phyloP scores from a whole-genome alignment of 1,139 yeast species.

The Blastobotrys petasosporus region DNA sequence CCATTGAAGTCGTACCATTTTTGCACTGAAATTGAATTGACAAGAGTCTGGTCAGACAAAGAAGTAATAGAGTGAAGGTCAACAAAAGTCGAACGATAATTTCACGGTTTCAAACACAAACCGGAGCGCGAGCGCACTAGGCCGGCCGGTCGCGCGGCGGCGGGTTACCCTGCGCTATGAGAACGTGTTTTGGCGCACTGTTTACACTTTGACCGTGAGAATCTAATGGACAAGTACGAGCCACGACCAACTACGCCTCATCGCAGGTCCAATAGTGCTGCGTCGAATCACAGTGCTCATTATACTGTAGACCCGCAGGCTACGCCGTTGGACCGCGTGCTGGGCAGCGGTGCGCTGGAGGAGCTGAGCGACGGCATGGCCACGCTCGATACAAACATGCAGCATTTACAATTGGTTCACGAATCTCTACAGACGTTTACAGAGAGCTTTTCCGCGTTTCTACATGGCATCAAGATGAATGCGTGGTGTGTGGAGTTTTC shows the following conservation, averaged over 20 bases:
- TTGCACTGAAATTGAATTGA: slow-evolving; percentile 2
- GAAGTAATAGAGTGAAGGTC: slow-evolving; percentile 1
- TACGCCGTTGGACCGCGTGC: slow-evolving; percentile 22
- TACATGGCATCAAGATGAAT: slow-evolving; percentile 59
- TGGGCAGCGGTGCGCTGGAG: slow-evolving; percentile 24
- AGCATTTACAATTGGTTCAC: slow-evolving; percentile 45
- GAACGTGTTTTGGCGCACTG: too few species aligned
- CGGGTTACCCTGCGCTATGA: too few species aligned
- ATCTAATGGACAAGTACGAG: slow-evolving; percentile 4
- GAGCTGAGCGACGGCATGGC: slow-evolving; percentile 50
- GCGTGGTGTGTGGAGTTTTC: slow-evolving; percentile 65
- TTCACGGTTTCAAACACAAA: not conserved
- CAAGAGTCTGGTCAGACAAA: not conserved
- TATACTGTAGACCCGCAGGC: slow-evolving; percentile 19
- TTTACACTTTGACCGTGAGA: too few species aligned
- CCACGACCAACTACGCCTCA: slow-evolving; percentile 27
- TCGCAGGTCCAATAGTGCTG: slow-evolving; percentile 25
- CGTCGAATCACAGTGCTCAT: slow-evolving; percentile 21
- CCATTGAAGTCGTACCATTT: slow-evolving; percentile 13
- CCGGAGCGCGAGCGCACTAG: too few species aligned
- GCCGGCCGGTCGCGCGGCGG: too few species aligned
- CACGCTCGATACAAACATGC: slow-evolving; percentile 49
- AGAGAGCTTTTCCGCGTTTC: slow-evolving; percentile 57
- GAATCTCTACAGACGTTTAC: slow-evolving; percentile 48
- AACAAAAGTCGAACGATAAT: slow-evolving; percentile 8